phyloP scores from a whole-genome alignment of 306 rosid genomes.

The Ammopiptanthus mongolicus region DNA sequence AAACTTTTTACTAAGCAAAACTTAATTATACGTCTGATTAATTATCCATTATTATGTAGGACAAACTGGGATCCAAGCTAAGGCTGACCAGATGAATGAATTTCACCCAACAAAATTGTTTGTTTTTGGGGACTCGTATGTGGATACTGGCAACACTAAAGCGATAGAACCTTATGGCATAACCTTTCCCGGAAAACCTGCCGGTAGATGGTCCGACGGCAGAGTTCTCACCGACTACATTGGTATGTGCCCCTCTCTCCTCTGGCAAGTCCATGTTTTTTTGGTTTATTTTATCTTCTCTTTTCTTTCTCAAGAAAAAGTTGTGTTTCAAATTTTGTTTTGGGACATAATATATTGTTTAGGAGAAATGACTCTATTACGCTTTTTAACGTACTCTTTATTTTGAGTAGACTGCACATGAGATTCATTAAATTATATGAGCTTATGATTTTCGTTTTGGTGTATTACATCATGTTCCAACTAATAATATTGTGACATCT shows the following conservation, averaged over 20 bases:
- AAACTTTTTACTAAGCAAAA: neutral
- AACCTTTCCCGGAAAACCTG: slow-evolving; percentile 19
- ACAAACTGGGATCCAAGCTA: slow-evolving; percentile 2
- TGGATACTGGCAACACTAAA: neutral
- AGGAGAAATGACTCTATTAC: too few relatives aligned
- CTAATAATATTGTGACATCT: too few relatives aligned
- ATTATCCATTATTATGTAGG: neutral
- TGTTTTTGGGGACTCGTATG: slow-evolving; percentile 26
- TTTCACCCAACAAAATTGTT: neutral
- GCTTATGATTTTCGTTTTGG: too few relatives aligned
- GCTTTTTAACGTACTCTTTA: too few relatives aligned
- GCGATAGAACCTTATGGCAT: slow-evolving; percentile 4
- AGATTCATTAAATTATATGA: too few relatives aligned
- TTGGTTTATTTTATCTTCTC: neutral
- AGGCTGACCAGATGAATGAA: neutral
- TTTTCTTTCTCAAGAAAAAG: neutral
- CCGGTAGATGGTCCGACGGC: slow-evolving; percentile 21
- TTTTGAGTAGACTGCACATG: too few relatives aligned
- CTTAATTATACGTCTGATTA: neutral
- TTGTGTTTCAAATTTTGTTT: neutral
- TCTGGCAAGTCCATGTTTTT: neutral
- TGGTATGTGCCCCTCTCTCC: neutral
- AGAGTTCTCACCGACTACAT: slow-evolving; percentile 7
- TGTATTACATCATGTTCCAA: too few relatives aligned
- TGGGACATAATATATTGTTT: too few relatives aligned